These are phyloP conservation scores for Mycena olivaceomarginata DNA, from an alignment of 768 basidiomycete genomes.

Conservation along the genomic window DNA sequence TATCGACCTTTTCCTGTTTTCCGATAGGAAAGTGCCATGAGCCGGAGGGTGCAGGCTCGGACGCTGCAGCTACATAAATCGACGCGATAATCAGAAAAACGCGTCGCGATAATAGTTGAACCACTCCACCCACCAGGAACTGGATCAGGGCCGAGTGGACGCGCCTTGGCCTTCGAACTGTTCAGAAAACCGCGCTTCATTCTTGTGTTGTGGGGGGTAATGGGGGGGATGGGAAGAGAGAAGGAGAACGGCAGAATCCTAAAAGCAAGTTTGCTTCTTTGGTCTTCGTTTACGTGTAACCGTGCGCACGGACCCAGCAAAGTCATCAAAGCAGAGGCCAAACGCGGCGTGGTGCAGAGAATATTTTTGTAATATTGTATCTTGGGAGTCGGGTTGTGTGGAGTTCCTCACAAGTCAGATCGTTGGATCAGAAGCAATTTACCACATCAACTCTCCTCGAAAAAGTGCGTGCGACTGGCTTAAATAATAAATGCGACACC, in stretches of 20 bases:
- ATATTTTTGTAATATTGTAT: too few relatives aligned
- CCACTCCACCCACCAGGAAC: neutral
- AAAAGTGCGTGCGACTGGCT: too few relatives aligned
- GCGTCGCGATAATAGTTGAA: neutral
- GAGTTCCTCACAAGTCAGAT: too few relatives aligned
- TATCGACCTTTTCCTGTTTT: constrained; percentile 10
- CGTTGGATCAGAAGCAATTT: too few relatives aligned
- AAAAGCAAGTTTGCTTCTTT: neutral
- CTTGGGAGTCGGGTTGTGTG: too few relatives aligned
- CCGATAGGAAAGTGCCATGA: constrained; percentile 15
- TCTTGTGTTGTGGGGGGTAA: neutral
- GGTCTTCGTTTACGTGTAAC: neutral
- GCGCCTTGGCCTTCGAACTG: constrained; percentile 41
- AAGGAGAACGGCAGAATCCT: neutral
- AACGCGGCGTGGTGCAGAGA: too few relatives aligned
- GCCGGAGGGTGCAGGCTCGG: neutral
- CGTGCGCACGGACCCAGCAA: neutral
- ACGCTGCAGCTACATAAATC: neutral
- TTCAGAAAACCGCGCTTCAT: constrained; percentile 54
- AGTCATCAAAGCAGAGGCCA: too few relatives aligned
- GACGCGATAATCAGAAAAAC: neutral
- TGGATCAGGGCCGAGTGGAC: constrained; percentile 2
- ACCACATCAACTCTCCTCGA: too few relatives aligned
- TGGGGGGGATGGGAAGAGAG: too few relatives aligned
- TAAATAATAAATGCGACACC: too few relatives aligned